Evolutionary conservation across 1,284 basidiomycete species (phyloP).

Genomic region (Neotropicomus parvogracilis): DNA sequence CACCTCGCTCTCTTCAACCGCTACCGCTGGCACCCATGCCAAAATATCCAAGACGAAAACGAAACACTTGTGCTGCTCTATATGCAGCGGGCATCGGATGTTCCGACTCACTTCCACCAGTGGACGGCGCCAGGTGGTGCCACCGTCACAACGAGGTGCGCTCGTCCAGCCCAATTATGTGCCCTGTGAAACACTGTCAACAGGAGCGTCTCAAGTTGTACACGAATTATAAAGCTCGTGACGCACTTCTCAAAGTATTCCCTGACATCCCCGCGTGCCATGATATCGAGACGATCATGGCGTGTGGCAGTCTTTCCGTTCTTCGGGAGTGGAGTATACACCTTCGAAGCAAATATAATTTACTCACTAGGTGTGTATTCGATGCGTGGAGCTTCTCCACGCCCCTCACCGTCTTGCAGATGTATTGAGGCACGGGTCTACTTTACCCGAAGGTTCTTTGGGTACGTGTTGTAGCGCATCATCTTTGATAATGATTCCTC

Average conservation of each 20-base stretch:
- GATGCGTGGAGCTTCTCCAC: neutral
- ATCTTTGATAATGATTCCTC: neutral
- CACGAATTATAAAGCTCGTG: slow-evolving; percentile 33
- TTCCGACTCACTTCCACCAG: slow-evolving; percentile 9
- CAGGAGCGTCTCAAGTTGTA: slow-evolving; percentile 37
- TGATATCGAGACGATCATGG: slow-evolving; percentile 21
- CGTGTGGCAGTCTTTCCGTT: slow-evolving; percentile 28
- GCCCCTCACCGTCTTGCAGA: slow-evolving; percentile 16
- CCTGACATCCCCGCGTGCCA: slow-evolving; percentile 25
- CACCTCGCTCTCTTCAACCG: slow-evolving; percentile 1
- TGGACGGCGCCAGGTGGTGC: slow-evolving; percentile 26
- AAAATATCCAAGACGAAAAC: slow-evolving; percentile 14
- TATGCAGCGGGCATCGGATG: slow-evolving; percentile 18
- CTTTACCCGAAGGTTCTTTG: slow-evolving; percentile 38
- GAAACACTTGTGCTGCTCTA: slow-evolving; percentile 19
- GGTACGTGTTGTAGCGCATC: slow-evolving; percentile 23
- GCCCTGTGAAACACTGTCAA: neutral
- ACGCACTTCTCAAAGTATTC: slow-evolving; percentile 28
- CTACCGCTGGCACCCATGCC: neutral
- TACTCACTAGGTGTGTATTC: slow-evolving; percentile 30
- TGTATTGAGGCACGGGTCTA: slow-evolving; percentile 36
- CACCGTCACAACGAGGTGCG: slow-evolving; percentile 31
- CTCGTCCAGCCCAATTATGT: neutral
- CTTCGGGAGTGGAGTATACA: slow-evolving; percentile 31
- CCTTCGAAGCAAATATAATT: slow-evolving; percentile 30